phyloP scores from a whole-genome alignment of 345 rosid species.

The Heritiera littoralis region DNA sequence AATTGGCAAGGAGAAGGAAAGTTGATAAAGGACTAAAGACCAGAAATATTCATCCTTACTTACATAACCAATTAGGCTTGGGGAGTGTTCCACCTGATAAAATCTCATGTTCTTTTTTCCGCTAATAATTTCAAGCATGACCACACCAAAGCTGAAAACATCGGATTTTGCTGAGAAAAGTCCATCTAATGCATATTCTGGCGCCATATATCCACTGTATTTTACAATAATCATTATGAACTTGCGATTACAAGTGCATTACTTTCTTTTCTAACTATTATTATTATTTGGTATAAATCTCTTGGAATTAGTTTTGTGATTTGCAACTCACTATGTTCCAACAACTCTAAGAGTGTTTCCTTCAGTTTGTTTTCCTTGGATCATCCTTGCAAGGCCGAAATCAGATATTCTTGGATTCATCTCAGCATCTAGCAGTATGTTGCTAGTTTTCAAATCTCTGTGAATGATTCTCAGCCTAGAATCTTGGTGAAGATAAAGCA shows the following conservation, averaged over 20 bases:
- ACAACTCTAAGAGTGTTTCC: conserved; percentile 15
- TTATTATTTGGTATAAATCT: no score
- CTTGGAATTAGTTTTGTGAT: background rate
- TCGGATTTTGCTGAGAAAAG: conserved; percentile 11
- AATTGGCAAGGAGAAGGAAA: background rate
- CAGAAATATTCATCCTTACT: background rate
- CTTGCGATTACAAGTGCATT: background rate
- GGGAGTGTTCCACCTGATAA: background rate
- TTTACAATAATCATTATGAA: background rate
- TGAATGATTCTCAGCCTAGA: conserved; percentile 27
- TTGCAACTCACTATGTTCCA: conserved; percentile 25
- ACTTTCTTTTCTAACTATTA: background rate
- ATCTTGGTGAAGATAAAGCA: conserved; percentile 29
- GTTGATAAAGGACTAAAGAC: background rate
- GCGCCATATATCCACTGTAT: conserved; percentile 8
- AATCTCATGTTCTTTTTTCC: conserved; percentile 4
- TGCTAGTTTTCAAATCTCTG: conserved; percentile 27
- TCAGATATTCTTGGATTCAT: conserved; percentile 27
- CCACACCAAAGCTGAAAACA: background rate
- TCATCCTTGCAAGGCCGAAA: conserved; percentile 21
- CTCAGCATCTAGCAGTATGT: conserved; percentile 21
- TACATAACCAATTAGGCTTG: conserved; percentile 7
- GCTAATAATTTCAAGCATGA: background rate
- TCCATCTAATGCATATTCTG: conserved; percentile 15
- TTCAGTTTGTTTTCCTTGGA: conserved; percentile 25